A percentile compares a stretch with the other conserved stretches of the same genome.
phyloP scores from a whole-genome alignment of 1,284 basidiomycete species.

The Agroathelia rolfsii region DNA sequence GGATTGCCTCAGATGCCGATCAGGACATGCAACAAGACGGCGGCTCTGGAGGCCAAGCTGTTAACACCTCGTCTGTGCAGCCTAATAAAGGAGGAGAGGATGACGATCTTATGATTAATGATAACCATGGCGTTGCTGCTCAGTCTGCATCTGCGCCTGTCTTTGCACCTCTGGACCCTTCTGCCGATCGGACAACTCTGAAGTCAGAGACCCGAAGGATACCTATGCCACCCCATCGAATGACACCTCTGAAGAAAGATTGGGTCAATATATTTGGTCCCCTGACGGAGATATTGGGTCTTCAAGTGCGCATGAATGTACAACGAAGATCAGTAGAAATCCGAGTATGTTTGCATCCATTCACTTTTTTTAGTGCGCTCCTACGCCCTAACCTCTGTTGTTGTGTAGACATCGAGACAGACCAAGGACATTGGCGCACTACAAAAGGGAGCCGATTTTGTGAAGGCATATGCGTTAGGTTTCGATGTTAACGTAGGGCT shows the following conservation, averaged over 20 bases:
- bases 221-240: slow-evolving; percentile 90
- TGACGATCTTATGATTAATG: slow-evolving; percentile 57
- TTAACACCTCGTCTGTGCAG: slow-evolving; percentile 1
- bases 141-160: slow-evolving; percentile 41
- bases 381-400: too few species aligned
- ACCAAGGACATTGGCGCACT: slow-evolving; percentile 87
- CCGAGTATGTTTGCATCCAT: slow-evolving; percentile 48
- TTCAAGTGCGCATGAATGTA: slow-evolving; percentile 97
- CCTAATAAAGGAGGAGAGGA: slow-evolving; percentile 28
- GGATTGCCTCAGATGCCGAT: slow-evolving; percentile 12
- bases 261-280: slow-evolving; percentile 98
- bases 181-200: slow-evolving; percentile 39
- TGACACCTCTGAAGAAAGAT: slow-evolving; percentile 95
- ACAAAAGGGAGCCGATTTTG: slow-evolving; percentile 97
- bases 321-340: slow-evolving; percentile 84
- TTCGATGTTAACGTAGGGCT: slow-evolving; percentile 87
- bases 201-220: slow-evolving; percentile 80
- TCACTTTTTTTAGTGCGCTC: slow-evolving; percentile 5
- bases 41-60: neutral
- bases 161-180: slow-evolving; percentile 56
- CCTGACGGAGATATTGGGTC: slow-evolving; percentile 85
- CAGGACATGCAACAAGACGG: slow-evolving; percentile 8
- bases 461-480: slow-evolving; percentile 90
- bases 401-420: slow-evolving; percentile 81
- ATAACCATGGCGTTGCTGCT: slow-evolving; percentile 30